Evolutionary conservation across 164 flowering plant species (phyloP), one percentile per base, ranked within the genome.

Genomic region (Aristolochia contorta): DNA sequence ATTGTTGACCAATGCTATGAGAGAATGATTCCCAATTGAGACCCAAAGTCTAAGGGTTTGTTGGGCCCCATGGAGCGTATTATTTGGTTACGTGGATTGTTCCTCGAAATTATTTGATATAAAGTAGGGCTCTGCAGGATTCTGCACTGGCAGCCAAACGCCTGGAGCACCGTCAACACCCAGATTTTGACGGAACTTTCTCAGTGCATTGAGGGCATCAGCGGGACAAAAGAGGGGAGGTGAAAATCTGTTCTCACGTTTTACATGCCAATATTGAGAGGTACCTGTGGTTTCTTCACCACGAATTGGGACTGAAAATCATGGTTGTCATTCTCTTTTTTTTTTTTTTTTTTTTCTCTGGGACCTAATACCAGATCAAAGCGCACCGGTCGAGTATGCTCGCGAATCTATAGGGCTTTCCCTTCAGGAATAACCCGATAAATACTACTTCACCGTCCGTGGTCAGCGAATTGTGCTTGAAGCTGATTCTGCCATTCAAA

Each of bases 91-190:
- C n/a, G n/a, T n/a, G n/a, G n/a, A n/a, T n/a, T n/a, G n/a, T n/a
- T n/a, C n/a, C n/a, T n/a, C n/a, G n/a, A n/a, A n/a, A n/a, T n/a
- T n/a, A n/a, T n/a, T n/a, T n/a, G n/a, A n/a, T n/a, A n/a, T n/a
- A n/a, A n/a, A n/a, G n/a, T n/a, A n/a, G n/a, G n/a, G n/a, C n/a
- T n/a, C 47, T 43, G 19, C 59, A 89, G 98, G 98, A 77, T 92
- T 76, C 74, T 87, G 59, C 83, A 87, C 64, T 89, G 98, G 97
- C 96, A 82, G 55, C 94, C 96, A 20, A 86, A 86, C 64, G 77
- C 83, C 3, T 96, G 96, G 41, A 59, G 84, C 1, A 75, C 89
- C 0, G 85, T 86, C 18, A 89, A 80, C 80, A 85, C 77, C 62
- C 96, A 84, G 66, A 83, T 87, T 62, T 79, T 89, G 15, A 80